Percentiles rank a stretch among this genome's conserved stretches.
Conservation (phyloP, 441 rosid genomes). For the Gossypium aridum region DNA sequence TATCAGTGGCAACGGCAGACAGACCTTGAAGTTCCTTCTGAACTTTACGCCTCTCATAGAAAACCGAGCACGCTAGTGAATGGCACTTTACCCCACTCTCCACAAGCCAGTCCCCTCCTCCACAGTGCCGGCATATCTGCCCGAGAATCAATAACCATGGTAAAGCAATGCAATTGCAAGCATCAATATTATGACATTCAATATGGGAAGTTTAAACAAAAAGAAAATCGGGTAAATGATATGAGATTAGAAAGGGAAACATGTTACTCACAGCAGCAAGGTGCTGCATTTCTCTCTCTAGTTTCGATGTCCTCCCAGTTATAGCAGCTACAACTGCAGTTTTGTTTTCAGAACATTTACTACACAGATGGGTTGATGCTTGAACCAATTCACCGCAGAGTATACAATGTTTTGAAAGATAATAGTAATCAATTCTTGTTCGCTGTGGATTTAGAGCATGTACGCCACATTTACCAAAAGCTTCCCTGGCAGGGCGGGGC, state of each 20-base stretch:
- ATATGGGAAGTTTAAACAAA: not conserved
- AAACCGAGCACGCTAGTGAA: constrained; percentile 85
- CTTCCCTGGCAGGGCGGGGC: constrained; percentile 76
- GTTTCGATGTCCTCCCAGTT: constrained; percentile 69
- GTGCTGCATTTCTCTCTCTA: constrained; percentile 90
- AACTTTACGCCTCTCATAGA: constrained; percentile 74
- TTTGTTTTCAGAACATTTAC: constrained; percentile 51
- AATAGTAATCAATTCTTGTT: constrained; percentile 76
- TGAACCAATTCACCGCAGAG: constrained; percentile 87
- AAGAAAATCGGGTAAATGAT: not conserved
- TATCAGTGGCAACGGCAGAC: constrained; percentile 52
- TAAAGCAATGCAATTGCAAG: not conserved
- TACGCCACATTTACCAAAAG: constrained; percentile 47
- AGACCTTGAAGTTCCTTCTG: constrained; percentile 79
- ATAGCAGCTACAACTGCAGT: constrained; percentile 53
- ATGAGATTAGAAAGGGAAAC: not conserved
- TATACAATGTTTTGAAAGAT: constrained; percentile 80
- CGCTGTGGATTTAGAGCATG: constrained; percentile 44
- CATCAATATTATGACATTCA: not conserved
- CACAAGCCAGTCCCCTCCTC: constrained; percentile 95
- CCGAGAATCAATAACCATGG: constrained; percentile 13
- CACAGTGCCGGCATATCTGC: constrained; percentile 92
- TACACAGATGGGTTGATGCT: constrained; percentile 58
- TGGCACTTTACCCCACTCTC: constrained; percentile 83
- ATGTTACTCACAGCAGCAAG: constrained; percentile 60